Percentiles rank a stretch among this genome's conserved stretches.
Evolutionary conservation across 2,329 filamentous ascomycete genomes (phyloP).

Genomic region (Diaporthe nobilis): DNA sequence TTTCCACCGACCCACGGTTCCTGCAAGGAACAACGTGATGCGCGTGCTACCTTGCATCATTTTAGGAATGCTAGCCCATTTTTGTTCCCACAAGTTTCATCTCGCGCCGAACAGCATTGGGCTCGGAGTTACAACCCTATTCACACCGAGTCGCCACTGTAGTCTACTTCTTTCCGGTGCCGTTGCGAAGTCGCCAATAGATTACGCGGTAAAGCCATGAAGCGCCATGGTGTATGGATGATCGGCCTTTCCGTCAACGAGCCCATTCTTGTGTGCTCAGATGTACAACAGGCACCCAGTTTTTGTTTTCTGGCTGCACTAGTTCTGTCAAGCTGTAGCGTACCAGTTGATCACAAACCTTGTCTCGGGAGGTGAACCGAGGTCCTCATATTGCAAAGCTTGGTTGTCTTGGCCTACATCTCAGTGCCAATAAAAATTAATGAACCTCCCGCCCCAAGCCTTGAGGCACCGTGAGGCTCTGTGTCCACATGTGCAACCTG

Average conservation of each 20-base stretch:
- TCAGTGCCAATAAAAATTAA: not conserved
- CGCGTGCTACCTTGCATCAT: constrained; percentile 3
- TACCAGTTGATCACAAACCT: constrained; percentile 4
- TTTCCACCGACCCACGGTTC: not conserved
- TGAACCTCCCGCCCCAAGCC: not conserved
- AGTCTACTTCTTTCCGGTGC: constrained; percentile 1
- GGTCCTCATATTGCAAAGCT: constrained; percentile 22
- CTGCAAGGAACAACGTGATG: constrained; percentile 20
- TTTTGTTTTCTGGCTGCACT: not conserved
- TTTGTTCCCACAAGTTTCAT: constrained; percentile 24
- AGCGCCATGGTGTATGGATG: not conserved
- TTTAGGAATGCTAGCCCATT: constrained; percentile 14
- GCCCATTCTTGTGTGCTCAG: not conserved
- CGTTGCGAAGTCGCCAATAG: constrained; percentile 20
- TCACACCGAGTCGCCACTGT: constrained; percentile 2
- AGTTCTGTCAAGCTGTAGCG: not conserved
- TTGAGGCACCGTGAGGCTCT: not conserved
- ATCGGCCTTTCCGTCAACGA: constrained; percentile 1
- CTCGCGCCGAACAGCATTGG: constrained; percentile 16
- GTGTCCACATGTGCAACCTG: not conserved
- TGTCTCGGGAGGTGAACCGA: constrained; percentile 20
- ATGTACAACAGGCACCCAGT: not conserved
- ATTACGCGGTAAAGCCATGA: constrained; percentile 1
- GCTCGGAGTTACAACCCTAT: constrained; percentile 2
- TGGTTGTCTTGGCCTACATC: constrained; percentile 1